Evolutionary conservation across 2,329 filamentous ascomycete genomes (phyloP).

Genomic region (Aspergillus sp.): DNA sequence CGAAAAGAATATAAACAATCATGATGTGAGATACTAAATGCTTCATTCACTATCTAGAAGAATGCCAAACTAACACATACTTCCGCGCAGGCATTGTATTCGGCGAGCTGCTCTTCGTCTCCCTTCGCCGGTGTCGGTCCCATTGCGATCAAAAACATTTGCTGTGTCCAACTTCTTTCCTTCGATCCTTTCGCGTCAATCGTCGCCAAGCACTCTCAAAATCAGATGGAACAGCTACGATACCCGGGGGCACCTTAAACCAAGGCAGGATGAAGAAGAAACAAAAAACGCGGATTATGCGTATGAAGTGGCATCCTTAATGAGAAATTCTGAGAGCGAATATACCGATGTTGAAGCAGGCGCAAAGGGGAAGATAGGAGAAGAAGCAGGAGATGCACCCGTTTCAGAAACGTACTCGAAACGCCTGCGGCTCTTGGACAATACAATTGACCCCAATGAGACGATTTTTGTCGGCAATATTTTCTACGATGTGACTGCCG

Average conservation of each 20-base stretch:
- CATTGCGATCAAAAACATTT: conserved; percentile 39
- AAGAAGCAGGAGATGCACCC: conserved; percentile 5
- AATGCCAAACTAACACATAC: no score
- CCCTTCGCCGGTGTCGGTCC: conserved; percentile 39
- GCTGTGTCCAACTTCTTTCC: conserved; percentile 23
- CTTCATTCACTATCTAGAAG: no score
- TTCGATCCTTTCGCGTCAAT: conserved; percentile 34
- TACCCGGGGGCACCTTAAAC: not conserved
- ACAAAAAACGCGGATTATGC: not conserved
- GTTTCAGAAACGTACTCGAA: conserved; percentile 4
- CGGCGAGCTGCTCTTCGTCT: conserved; percentile 55
- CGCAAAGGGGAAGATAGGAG: conserved; percentile 29
- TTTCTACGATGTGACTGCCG: conserved; percentile 62
- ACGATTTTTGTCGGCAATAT: conserved; percentile 65
- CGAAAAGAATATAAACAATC: no score
- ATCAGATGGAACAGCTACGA: conserved; percentile 22
- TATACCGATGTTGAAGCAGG: not conserved
- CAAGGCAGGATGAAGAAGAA: not conserved
- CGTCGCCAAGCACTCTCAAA: conserved; percentile 37
- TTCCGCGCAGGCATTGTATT: conserved; percentile 48
- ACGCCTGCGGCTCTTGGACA: conserved; percentile 4
- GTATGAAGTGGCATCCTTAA: not conserved
- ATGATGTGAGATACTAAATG: no score
- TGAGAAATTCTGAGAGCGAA: not conserved
- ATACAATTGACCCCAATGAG: conserved; percentile 29